Evolutionary conservation across 139 green algal genomes (phyloP), one percentile per base, ranked within the genome.

Genomic region (Coelastrella sp.): DNA sequence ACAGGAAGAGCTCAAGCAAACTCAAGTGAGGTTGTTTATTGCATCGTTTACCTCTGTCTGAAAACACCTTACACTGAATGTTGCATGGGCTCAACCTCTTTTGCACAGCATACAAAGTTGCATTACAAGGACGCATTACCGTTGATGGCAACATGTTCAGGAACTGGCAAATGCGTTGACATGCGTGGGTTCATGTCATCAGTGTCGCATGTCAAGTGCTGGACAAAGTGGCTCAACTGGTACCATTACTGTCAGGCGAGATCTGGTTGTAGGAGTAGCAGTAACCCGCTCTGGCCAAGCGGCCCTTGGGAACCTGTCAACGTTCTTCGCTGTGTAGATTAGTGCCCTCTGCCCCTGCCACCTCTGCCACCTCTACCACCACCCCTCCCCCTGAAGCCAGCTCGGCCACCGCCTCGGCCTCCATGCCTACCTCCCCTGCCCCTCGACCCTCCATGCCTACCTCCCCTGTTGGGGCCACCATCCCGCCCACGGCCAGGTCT

Each of bases 361-460:
- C 25, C 25, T 8, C 90, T 70, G 24, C 74, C 25, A 11, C 91
- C 72, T 17, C 91, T 14, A 7, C 87, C 65, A 57, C 87, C 27
- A 9, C 84, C 85, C 12, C 85, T 0, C 0, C 89, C 89, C 12
- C 65, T 22, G 22, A 79, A 70, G 9, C 86, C 7, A 1, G 88
- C 84, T 6, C 91, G 8, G 1, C 84, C 17, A n/a, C 88, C 49
- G 25, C 84, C 60, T 0, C 87, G 15, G 0, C 91, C 20, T 6
- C 88, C 70, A 4, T 76, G 84, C 0, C 91, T 25, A 14, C 89
- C 25, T 35, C 65, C 24, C 49, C 85, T 65, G 8, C 80, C 70
- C 58, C 59, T 8, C 35, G 35, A 49, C 0, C 84, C 35, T 15
- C 74, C 22, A 0, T 76, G 22, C 8, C 74, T 25, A 6, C 84